Evolutionary conservation across 805 yeast species (phyloP).

Genomic region (Teunomyces barrocoloradensis): DNA sequence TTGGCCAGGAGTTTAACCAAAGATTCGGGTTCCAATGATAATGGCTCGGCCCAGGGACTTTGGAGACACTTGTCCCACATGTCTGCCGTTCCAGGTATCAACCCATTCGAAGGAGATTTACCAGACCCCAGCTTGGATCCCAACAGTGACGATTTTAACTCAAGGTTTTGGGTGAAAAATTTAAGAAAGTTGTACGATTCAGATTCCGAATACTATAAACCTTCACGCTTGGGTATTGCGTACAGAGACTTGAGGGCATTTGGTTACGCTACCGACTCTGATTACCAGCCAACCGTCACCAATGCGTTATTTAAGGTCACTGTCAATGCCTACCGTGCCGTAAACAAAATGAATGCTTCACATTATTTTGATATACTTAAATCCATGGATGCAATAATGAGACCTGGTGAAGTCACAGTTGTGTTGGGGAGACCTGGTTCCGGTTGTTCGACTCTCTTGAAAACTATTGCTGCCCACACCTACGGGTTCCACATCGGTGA

Average conservation of each 20-base stretch:
- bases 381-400: slow-evolving; percentile 34
- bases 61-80: slow-evolving; percentile 44
- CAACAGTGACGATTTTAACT: slow-evolving; percentile 52
- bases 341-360: slow-evolving; percentile 20
- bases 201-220: slow-evolving; percentile 64
- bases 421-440: slow-evolving; percentile 44
- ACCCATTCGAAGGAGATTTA: slow-evolving; percentile 29
- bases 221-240: slow-evolving; percentile 56
- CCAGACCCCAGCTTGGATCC: slow-evolving; percentile 54
- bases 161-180: slow-evolving; percentile 68
- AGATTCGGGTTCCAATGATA: not conserved
- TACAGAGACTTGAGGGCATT: slow-evolving; percentile 57
- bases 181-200: slow-evolving; percentile 49
- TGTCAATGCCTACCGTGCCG: slow-evolving; percentile 14
- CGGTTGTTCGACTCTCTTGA: slow-evolving; percentile 40
- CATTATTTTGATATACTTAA: slow-evolving; percentile 31
- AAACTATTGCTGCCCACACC: slow-evolving; percentile 37
- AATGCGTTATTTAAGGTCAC: slow-evolving; percentile 33
- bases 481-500: slow-evolving; percentile 36
- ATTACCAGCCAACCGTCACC: slow-evolving; percentile 59
- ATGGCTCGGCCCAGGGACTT: slow-evolving; percentile 22
- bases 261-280: slow-evolving; percentile 67
- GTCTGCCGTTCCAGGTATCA: slow-evolving; percentile 51
- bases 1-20: slow-evolving; percentile 22
- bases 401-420: slow-evolving; percentile 40